A percentile compares a stretch with the other conserved stretches of the same genome.
These are phyloP conservation scores for Crepidotus variabilis DNA, from an alignment of 768 basidiomycete genomes.

Conservation along the genomic window DNA sequence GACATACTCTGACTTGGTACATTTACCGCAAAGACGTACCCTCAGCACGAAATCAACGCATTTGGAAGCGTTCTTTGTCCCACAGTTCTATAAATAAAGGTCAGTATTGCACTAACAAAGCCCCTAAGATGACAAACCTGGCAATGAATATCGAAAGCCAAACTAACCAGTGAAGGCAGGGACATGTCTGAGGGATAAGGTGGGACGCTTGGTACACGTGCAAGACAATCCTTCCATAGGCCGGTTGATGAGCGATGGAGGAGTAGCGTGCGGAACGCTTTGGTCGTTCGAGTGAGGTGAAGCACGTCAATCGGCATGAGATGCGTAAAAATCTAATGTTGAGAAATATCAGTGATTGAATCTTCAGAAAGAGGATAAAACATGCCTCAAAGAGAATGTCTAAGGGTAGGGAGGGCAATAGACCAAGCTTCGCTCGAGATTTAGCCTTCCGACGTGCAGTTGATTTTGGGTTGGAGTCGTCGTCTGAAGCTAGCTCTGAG, in stretches of 20 bases:
- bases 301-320: slow-evolving; percentile 18
- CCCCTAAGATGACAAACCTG: slow-evolving; percentile 12
- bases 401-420: slow-evolving; percentile 19
- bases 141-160: slow-evolving; percentile 18
- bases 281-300: slow-evolving; percentile 20
- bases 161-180: slow-evolving; percentile 18
- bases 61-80: slow-evolving; percentile 10
- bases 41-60: slow-evolving; percentile 23
- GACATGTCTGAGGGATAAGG: slow-evolving; percentile 20
- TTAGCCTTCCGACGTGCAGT: background rate
- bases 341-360: background rate
- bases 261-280: slow-evolving; percentile 16
- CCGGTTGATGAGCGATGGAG: slow-evolving; percentile 17
- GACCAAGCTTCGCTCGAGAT: slow-evolving; percentile 9
- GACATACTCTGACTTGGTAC: slow-evolving; percentile 20
- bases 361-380: background rate
- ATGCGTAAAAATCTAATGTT: slow-evolving; percentile 17
- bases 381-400: slow-evolving; percentile 26
- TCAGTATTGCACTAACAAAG: background rate
- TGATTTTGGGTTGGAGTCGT: too few relatives aligned
- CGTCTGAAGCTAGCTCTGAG: too few relatives aligned
- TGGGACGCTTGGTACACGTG: slow-evolving; percentile 12
- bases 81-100: slow-evolving; percentile 16
- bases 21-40: slow-evolving; percentile 21
- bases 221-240: slow-evolving; percentile 20